Evolutionary conservation across 305 asterid genomes (phyloP).

Genomic region (Fraxinus sp.): DNA sequence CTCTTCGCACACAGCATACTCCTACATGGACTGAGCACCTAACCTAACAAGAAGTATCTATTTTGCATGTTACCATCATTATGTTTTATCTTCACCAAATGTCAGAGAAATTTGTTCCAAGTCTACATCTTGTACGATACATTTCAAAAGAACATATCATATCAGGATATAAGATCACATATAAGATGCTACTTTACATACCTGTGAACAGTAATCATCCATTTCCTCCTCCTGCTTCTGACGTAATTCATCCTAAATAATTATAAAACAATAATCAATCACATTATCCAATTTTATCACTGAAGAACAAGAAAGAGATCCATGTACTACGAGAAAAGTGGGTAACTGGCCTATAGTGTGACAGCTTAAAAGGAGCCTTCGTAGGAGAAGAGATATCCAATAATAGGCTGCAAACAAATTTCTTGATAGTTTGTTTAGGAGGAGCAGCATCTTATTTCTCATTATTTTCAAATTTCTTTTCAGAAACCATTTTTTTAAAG

Average conservation of each 20-base stretch:
- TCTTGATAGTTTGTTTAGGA: constrained; percentile 7
- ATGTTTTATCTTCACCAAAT: background rate
- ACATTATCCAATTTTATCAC: constrained; percentile 13
- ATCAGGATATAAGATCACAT: background rate
- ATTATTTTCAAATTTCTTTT: constrained; percentile 18
- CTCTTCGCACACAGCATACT: background rate
- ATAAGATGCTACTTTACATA: constrained; percentile 26
- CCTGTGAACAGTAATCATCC: constrained; percentile 99
- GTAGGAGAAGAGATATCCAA: background rate
- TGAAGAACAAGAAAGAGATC: constrained; percentile 5
- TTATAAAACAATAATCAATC: constrained; percentile 21
- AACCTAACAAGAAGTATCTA: background rate
- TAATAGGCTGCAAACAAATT: background rate
- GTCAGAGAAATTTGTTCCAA: background rate
- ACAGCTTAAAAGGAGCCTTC: background rate
- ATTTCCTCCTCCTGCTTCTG: constrained; percentile 91
- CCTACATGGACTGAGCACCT: background rate
- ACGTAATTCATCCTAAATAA: constrained; percentile 79
- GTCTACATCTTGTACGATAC: background rate
- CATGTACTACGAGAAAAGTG: background rate
- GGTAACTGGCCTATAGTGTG: background rate
- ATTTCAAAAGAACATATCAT: background rate
- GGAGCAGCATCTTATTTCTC: constrained; percentile 10
- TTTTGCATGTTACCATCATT: background rate
- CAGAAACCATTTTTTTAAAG: background rate